Base-by-base conservation (phyloP, 2,329 filamentous ascomycete species). In the Monilinia polystroma region DNA sequence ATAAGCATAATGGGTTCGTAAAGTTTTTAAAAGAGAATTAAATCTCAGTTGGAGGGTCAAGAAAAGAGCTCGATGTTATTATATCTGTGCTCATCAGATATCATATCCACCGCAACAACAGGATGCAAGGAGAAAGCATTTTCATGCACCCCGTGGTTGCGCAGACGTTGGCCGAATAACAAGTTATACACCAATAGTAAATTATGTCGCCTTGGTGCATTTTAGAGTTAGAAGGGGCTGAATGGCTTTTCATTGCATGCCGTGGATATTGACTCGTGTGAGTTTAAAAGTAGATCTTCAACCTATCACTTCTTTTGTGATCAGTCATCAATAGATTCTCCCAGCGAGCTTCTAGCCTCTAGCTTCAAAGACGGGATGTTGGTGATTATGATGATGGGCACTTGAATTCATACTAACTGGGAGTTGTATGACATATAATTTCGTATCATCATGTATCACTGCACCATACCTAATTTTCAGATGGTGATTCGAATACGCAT, bases 371-470 rank as follows among this genome's bases (percentile, higher is more conserved):
- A 35, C 18, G 52, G 29, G 18, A 35, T 54, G 32, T 7, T 35
- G 3, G 32, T 35, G 32, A 35, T 35, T 35, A 35, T 35, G 32
- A 35, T 35, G 52, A 54, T 54, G 52, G 20, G 12, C 3, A 32
- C 4, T 35, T 59, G 41, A 59, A 18, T 47, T 49, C 29, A 59
- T 60, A 43, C 35, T 18, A 51, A 26, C 45, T 43, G 29, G 45
- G 45, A n/a, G 57, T 51, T 60, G 45, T 29, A 51, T 60, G 20
- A 20, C 57, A 29, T 32, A 47, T 38, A 41, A 47, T 58, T 12
- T 32, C 26, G 11, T 58, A 58, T 12, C 38, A 58, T 45, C 23
- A 26, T 45, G 16, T 26, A 23, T 4, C 12, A 23, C 14, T 52
- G 49, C 12, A 52, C 49, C 16, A 26, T 16, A 26, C 16, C 32